phyloP scores from a whole-genome alignment of 305 asterid species.

The Fraxinus nigra region DNA sequence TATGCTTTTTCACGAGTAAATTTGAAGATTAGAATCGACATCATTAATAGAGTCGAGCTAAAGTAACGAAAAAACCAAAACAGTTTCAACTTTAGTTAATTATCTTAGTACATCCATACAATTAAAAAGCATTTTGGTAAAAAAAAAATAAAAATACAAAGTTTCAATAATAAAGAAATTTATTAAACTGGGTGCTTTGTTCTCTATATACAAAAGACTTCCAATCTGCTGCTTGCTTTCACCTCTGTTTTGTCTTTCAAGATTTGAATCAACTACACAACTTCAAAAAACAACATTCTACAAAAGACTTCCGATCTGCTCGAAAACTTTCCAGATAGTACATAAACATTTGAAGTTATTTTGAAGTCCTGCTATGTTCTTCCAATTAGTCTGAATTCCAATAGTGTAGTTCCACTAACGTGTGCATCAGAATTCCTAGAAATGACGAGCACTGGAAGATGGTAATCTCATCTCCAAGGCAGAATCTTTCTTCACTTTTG shows the following conservation, averaged over 20 bases:
- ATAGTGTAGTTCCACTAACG: conserved; percentile 60
- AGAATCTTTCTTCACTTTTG: conserved; percentile 78
- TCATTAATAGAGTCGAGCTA: too few species aligned
- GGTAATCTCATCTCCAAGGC: conserved; percentile 74
- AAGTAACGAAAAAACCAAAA: too few species aligned
- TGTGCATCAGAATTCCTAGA: conserved; percentile 75
- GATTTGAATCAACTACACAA: not conserved
- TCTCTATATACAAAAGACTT: not conserved
- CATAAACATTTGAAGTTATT: not conserved
- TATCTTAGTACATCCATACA: too few species aligned
- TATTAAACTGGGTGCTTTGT: not conserved
- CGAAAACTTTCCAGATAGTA: too few species aligned
- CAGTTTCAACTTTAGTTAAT: too few species aligned
- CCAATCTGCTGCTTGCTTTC: not conserved
- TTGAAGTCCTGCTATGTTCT: conserved; percentile 63
- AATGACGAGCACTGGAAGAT: conserved; percentile 70
- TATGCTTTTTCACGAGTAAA: too few species aligned
- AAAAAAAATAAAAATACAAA: not conserved
- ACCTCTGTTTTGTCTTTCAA: not conserved
- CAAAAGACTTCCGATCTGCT: not conserved
- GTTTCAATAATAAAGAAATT: not conserved
- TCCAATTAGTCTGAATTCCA: conserved; percentile 49
- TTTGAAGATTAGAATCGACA: too few species aligned
- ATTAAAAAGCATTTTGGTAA: too few species aligned
- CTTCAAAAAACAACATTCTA: not conserved